Percentiles rank a stretch among this genome's conserved stretches.
Conservation (phyloP, 1,284 basidiomycete genomes). For the Leccinum subspadiceum region DNA sequence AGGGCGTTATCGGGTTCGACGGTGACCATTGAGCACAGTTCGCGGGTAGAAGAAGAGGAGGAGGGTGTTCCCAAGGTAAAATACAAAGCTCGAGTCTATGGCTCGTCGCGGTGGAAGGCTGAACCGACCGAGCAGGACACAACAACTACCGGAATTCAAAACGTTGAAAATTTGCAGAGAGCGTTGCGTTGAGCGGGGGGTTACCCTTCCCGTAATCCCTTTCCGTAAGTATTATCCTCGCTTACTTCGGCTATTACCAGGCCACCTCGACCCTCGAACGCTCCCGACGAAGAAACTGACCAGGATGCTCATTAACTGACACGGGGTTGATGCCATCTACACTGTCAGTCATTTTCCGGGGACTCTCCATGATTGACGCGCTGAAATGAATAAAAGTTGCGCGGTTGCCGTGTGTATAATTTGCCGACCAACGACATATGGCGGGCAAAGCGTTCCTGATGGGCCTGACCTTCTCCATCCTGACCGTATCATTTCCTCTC, state of each 20-base stretch:
- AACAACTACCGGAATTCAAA: constrained; percentile 8
- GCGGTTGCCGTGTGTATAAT: constrained; percentile 15
- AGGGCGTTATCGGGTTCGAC: constrained; percentile 25
- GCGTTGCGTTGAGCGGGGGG: constrained; percentile 15
- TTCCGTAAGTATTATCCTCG: constrained; percentile 18
- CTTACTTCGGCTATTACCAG: constrained; percentile 8
- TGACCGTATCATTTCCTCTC: constrained; percentile 3
- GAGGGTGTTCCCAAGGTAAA: constrained; percentile 17
- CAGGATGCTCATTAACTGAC: constrained; percentile 3
- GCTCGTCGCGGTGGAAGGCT: constrained; percentile 3
- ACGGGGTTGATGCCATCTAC: not conserved
- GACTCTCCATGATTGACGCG: constrained; percentile 20
- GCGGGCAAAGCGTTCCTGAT: constrained; percentile 9
- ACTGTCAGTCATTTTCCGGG: constrained; percentile 9
- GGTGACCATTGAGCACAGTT: constrained; percentile 23
- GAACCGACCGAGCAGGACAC: constrained; percentile 3
- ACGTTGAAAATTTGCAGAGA: constrained; percentile 31
- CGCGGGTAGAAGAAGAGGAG: not conserved
- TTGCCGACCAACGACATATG: constrained; percentile 19
- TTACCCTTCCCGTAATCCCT: constrained; percentile 24
- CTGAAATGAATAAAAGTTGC: constrained; percentile 25
- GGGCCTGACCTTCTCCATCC: not conserved
- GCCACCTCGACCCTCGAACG: constrained; percentile 1
- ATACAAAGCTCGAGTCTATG: constrained; percentile 19
- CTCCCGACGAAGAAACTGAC: not conserved